A percentile compares a stretch with the other conserved stretches of the same genome.
phyloP scores from a whole-genome alignment of 1,284 basidiomycete species.

The Cryptococcus hybrid region DNA sequence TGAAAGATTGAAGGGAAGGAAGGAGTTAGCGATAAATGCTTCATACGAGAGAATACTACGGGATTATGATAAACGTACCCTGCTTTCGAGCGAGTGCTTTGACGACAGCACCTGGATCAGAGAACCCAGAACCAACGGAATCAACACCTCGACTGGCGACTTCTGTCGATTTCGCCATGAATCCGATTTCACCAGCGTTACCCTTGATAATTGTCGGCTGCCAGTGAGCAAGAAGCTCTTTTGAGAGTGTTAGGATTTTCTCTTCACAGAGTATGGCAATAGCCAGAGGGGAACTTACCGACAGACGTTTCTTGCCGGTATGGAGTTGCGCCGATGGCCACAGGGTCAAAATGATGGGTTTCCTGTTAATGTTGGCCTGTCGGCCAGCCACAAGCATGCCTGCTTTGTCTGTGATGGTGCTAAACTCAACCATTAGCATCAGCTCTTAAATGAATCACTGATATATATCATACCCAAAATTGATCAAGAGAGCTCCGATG shows the following conservation, averaged over 20 bases:
- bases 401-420: slow-evolving; percentile 65
- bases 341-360: slow-evolving; percentile 89
- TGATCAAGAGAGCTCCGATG: slow-evolving; percentile 73
- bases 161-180: slow-evolving; percentile 71
- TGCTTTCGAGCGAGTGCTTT: slow-evolving; percentile 69
- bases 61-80: slow-evolving; percentile 56
- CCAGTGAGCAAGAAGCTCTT: slow-evolving; percentile 75
- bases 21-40: background rate
- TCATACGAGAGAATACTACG: too few relatives aligned
- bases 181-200: slow-evolving; percentile 86
- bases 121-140: slow-evolving; percentile 71
- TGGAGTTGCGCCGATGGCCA: slow-evolving; percentile 81
- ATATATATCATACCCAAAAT: slow-evolving; percentile 63
- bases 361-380: slow-evolving; percentile 67
- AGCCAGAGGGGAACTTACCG: slow-evolving; percentile 35
- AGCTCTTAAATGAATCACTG: background rate
- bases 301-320: slow-evolving; percentile 62
- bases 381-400: slow-evolving; percentile 76
- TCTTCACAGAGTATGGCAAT: background rate
- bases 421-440: slow-evolving; percentile 5
- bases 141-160: slow-evolving; percentile 86
- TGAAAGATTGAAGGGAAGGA: background rate
- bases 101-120: slow-evolving; percentile 71
- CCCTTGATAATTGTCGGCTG: slow-evolving; percentile 94
- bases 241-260: slow-evolving; percentile 3